Percentiles rank a stretch among this genome's conserved stretches.
Evolutionary conservation across 176 grass and related monocot species (phyloP).

Genomic region (Oryza coarctata): DNA sequence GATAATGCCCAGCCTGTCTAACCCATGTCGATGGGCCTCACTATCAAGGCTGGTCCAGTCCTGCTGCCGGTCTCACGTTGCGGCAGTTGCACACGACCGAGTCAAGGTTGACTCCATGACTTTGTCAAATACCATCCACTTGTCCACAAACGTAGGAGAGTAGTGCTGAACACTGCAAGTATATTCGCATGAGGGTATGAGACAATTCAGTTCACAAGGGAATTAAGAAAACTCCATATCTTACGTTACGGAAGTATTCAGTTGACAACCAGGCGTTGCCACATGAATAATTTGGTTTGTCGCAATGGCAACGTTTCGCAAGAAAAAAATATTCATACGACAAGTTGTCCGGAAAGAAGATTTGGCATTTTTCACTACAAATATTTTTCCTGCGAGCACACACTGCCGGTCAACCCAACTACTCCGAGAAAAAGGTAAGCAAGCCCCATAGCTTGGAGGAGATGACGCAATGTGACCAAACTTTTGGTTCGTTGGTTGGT

Average conservation of each 20-base stretch:
- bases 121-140: neutral
- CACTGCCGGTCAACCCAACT: neutral
- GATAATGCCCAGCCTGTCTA: neutral
- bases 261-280: neutral
- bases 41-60: neutral
- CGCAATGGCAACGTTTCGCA: neutral
- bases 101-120: neutral
- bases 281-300: neutral
- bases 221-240: neutral
- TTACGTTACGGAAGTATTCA: neutral
- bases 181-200: neutral
- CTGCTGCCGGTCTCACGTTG: neutral
- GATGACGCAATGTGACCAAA: conserved; percentile 25
- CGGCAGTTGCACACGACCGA: neutral
- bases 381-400: neutral
- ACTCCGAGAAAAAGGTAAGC: neutral
- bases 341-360: neutral
- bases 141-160: neutral
- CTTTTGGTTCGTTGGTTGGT: conserved; percentile 24
- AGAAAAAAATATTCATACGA: neutral
- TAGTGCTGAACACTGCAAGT: neutral
- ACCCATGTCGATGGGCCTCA: neutral
- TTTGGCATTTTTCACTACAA: too few relatives aligned
- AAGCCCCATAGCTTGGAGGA: neutral
- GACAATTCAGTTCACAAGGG: neutral